Conservation (phyloP, 805 yeast genomes). For the Sungouiella thailandica region DNA sequence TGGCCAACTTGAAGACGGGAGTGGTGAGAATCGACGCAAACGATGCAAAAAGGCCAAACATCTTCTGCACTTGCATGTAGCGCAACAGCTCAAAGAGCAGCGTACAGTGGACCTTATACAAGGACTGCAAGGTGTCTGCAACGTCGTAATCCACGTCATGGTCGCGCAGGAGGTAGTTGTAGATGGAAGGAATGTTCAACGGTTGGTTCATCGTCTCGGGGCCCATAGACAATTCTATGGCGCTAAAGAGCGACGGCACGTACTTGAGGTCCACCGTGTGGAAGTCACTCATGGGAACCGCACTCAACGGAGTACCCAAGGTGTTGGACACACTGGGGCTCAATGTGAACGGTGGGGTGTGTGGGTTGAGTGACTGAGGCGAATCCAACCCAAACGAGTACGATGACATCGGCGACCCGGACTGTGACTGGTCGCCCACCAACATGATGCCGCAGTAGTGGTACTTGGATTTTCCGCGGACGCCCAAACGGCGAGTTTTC, state of each 20-base stretch:
- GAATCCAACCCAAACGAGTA: constrained; percentile 9
- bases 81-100: constrained; percentile 61
- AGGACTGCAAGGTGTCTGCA: constrained; percentile 55
- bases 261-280: constrained; percentile 20
- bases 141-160: constrained; percentile 45
- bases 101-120: constrained; percentile 62
- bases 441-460: constrained; percentile 75
- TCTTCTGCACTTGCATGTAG: constrained; percentile 58
- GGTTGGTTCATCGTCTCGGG: constrained; percentile 11
- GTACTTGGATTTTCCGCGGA: constrained; percentile 77
- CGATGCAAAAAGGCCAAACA: constrained; percentile 48
- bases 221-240: constrained; percentile 15
- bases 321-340: constrained; percentile 6
- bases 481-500: constrained; percentile 74
- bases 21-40: constrained; percentile 55
- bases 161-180: constrained; percentile 39
- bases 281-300: constrained; percentile 13
- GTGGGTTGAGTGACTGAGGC: constrained; percentile 12
- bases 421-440: constrained; percentile 10
- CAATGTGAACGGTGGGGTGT: constrained; percentile 7
- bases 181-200: constrained; percentile 34
- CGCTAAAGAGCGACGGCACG: constrained; percentile 25
- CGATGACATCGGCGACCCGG: constrained; percentile 17
- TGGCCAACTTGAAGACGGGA: constrained; percentile 57
- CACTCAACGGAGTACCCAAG: constrained; percentile 16